phyloP scores from a whole-genome alignment of 164 flowering plant species.

The Stephania cephalantha region DNA sequence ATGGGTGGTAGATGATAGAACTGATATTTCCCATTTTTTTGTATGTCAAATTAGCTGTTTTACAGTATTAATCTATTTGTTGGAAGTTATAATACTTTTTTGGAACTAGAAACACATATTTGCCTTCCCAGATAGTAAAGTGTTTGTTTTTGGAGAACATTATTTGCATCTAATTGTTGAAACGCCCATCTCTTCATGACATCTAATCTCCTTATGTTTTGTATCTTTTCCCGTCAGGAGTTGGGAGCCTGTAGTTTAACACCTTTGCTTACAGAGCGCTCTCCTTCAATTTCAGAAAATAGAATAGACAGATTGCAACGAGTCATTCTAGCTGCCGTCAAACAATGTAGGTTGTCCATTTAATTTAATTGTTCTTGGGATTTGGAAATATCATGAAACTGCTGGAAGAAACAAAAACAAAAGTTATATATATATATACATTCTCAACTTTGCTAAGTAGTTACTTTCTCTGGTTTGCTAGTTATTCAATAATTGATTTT shows the following conservation, averaged over 20 bases:
- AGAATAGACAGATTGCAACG: constrained; percentile 75
- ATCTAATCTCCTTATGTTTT: neutral
- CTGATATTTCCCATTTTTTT: neutral
- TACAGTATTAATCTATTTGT: neutral
- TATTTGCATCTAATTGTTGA: neutral
- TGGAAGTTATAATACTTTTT: neutral
- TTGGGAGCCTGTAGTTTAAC: constrained; percentile 85
- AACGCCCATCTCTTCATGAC: neutral
- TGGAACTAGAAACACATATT: neutral
- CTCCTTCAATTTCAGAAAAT: constrained; percentile 70
- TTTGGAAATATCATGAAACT: neutral
- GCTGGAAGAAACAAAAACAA: neutral
- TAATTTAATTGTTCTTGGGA: neutral
- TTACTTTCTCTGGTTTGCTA: neutral
- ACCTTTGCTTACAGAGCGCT: constrained; percentile 81
- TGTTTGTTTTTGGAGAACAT: neutral
- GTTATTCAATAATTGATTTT: neutral
- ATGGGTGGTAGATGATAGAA: neutral
- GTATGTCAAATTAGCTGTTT: neutral
- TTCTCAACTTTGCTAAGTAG: neutral
- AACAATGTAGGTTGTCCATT: constrained; percentile 54
- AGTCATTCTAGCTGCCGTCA: constrained; percentile 70
- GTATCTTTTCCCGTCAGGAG: constrained; percentile 39
- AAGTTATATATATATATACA: neutral
- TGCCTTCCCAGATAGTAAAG: neutral